Base-by-base conservation (phyloP, 2,329 filamentous ascomycete species). In the Aspergillus calidoustus region DNA sequence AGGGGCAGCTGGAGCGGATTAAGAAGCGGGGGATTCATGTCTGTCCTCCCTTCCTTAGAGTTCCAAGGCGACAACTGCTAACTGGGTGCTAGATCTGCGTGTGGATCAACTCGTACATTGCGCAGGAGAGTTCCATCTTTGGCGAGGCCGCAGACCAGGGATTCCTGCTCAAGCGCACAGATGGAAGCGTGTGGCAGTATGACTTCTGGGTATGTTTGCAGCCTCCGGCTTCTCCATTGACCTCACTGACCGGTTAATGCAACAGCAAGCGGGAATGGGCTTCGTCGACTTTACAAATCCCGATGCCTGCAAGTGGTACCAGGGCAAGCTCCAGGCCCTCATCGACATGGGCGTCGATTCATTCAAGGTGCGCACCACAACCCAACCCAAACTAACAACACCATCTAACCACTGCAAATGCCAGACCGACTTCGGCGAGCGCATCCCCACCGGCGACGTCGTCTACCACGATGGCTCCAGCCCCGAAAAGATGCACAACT, bases 201-300 rank as follows among this genome's bases (percentile, higher is more conserved):
- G 60, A 62, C 25, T 58, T 62, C 19, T 62, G 60, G 58, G 58
- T 60, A 60, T 41, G 57, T 11, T 4, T 34, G 25, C 9, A 11
- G n/a, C 15, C 11, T 17, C 2, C 13, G 19, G 4, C 1, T 11
- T 17, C 3, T 11, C 47, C 17, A 50, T 7, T 13, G 5, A 17
- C 47, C 1, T 13, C 19, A 7, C 8, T 28, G 9, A 49, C 7
- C 13, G 22, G 2, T 8, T 34, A 11, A 31, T 5, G 3, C 5
- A 23, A 17, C 22, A 60, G 60, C 60, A 62, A 58, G 50, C 60
- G 1, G 60, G 60, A 23, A 62, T 62, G 60, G 60, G 60, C 3
- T 58, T 62, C 25, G 46, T 62, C 41, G 60, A 62, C 52, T 62
- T 62, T 17, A 62, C 60, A n/a, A 62, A 62, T 17, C 60, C 60